These are phyloP conservation scores for Pseudozyma tsukubaensis DNA, from an alignment of 1,284 basidiomycete genomes.

Conservation along the genomic window DNA sequence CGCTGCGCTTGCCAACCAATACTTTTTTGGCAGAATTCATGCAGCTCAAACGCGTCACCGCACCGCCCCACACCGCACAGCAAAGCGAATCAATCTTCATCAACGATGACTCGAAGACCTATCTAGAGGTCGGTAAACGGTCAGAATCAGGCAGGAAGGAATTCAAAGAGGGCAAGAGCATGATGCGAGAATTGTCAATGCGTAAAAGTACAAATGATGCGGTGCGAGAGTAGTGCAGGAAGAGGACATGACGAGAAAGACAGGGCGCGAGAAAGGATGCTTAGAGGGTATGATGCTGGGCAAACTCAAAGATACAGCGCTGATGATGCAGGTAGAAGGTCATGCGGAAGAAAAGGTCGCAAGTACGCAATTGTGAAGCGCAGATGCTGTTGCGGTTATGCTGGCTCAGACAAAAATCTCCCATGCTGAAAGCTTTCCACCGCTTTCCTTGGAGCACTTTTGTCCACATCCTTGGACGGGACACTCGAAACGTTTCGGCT, in stretches of 20 bases:
- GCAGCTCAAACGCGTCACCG: constrained; percentile 16
- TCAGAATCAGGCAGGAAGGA: neutral
- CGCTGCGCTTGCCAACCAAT: constrained; percentile 4
- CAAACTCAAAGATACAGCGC: constrained; percentile 5
- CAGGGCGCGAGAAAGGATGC: neutral
- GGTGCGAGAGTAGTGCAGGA: neutral
- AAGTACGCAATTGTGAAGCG: neutral
- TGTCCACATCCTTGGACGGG: constrained; percentile 60
- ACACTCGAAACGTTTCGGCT: constrained; percentile 53
- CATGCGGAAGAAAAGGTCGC: neutral
- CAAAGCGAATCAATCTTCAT: neutral
- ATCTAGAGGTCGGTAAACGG: no score
- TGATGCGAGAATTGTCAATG: constrained; percentile 2
- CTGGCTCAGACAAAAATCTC: constrained; percentile 22
- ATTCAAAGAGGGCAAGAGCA: neutral
- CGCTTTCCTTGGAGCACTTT: constrained; percentile 52
- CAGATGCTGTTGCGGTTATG: neutral
- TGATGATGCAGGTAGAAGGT: neutral
- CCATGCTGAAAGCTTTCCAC: constrained; percentile 46
- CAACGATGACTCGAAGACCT: neutral
- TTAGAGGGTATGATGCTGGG: constrained; percentile 2
- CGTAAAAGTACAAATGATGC: constrained; percentile 38
- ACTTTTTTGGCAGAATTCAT: constrained; percentile 12
- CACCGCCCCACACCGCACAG: neutral
- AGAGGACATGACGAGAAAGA: neutral